Percentiles rank a stretch among this genome's conserved stretches.
Conservation (phyloP, 2,329 filamentous ascomycete genomes). For the Xylariaceae sp. region DNA sequence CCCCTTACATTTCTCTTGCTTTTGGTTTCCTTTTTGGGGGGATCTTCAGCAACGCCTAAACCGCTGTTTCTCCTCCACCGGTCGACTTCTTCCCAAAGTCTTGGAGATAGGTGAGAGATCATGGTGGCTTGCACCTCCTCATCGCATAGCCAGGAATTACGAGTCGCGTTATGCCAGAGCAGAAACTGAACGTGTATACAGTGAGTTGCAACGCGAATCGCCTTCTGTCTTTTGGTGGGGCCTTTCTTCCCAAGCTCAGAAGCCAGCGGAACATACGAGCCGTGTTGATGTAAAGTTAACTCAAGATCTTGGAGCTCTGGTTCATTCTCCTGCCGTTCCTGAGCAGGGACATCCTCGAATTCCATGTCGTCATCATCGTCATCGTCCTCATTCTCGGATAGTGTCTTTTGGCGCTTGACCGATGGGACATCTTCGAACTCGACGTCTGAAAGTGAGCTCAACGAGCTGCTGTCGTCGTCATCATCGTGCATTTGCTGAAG, state of each 20-base stretch:
- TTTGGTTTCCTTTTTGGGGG: constrained; percentile 28
- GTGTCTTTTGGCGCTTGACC: constrained; percentile 36
- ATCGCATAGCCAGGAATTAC: constrained; percentile 83
- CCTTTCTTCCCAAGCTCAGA: constrained; percentile 73
- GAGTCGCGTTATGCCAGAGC: constrained; percentile 82
- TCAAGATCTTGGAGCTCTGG: constrained; percentile 65
- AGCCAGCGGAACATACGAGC: constrained; percentile 55
- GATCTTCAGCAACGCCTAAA: constrained; percentile 40
- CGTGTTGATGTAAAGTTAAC: constrained; percentile 61
- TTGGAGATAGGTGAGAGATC: constrained; percentile 65
- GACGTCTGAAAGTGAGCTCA: constrained; percentile 52
- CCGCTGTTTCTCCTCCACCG: constrained; percentile 69
- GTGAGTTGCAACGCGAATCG: constrained; percentile 74
- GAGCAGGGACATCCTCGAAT: constrained; percentile 53
- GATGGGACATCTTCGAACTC: constrained; percentile 51
- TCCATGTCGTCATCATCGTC: constrained; percentile 54
- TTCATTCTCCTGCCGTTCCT: constrained; percentile 37
- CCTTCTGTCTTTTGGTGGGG: constrained; percentile 77
- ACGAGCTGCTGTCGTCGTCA: constrained; percentile 39
- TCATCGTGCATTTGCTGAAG: constrained; percentile 42
- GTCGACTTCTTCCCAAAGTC: constrained; percentile 67
- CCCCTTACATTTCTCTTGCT: constrained; percentile 36
- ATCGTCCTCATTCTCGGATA: constrained; percentile 28
- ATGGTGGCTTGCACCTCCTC: constrained; percentile 69
- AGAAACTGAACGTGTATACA: constrained; percentile 84